phyloP scores from a whole-genome alignment of 106 monocot species.

The Narthecium ossifragum region DNA sequence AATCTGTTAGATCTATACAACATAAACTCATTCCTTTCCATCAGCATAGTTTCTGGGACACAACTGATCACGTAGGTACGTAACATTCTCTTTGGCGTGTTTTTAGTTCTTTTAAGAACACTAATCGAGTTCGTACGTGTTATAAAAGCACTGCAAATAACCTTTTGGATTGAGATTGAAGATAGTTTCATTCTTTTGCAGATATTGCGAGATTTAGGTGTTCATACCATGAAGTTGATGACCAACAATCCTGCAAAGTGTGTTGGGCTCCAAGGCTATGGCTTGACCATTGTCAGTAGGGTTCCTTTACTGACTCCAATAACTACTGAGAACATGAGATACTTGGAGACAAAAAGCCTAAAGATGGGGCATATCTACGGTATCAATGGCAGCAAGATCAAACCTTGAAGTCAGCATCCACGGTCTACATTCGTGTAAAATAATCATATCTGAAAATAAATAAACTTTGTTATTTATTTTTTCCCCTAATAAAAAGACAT shows the following conservation, averaged over 20 bases:
- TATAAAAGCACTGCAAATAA: too few relatives aligned
- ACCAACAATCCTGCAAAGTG: conserved; percentile 63
- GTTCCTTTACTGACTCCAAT: conserved; percentile 50
- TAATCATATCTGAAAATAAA: too few relatives aligned
- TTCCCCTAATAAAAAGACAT: too few relatives aligned
- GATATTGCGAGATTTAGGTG: conserved; percentile 53
- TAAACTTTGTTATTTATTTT: too few relatives aligned
- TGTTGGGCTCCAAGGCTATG: conserved; percentile 48
- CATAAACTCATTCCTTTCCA: neutral
- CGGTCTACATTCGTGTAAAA: too few relatives aligned
- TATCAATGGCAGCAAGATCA: too few relatives aligned
- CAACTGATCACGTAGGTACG: neutral
- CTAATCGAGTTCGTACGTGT: neutral
- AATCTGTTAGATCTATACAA: neutral
- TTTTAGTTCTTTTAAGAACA: neutral
- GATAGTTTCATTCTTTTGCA: conserved; percentile 4
- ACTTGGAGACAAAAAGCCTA: conserved; percentile 51
- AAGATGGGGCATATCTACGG: conserved; percentile 68
- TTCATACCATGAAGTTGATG: conserved; percentile 50
- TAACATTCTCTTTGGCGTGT: neutral
- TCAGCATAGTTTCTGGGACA: neutral
- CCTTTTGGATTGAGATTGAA: too few relatives aligned
- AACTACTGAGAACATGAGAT: conserved; percentile 46
- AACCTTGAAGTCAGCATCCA: too few relatives aligned
- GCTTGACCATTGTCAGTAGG: conserved; percentile 34